Base-by-base conservation (phyloP, 768 basidiomycete species). In the Favolaschia claudopus region DNA sequence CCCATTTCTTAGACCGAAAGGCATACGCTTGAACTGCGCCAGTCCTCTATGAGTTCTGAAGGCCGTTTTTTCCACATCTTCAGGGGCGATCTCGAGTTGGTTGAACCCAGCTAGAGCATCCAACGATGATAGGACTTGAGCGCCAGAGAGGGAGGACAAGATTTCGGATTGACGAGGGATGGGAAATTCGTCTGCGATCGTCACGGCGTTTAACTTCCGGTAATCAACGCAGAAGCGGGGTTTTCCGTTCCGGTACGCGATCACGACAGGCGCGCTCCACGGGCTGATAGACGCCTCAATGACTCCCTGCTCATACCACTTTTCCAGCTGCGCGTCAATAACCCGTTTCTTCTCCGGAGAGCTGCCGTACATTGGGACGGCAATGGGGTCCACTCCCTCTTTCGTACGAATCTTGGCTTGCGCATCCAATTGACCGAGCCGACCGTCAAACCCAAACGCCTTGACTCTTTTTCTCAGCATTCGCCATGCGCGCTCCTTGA, bases 351-450 rank as follows among this genome's bases (percentile, higher is more conserved):
- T n/a, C n/a, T n/a, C n/a, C n/a, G n/a, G n/a, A n/a, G n/a, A n/a
- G n/a, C n/a, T n/a, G n/a, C n/a, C n/a, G n/a, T n/a, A n/a, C 37
- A 38, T 38, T 17, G 37, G 44, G 58, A 67, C 7, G 60, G 37
- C 37, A 6, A 38, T 38, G 6, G 37, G 37, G 17, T 14, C 37
- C 20, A 17, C 17, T 7, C 20, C 37, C 17, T 38, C 37, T 38
- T 38, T 38, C 7, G 17, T 38, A 7, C 37, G 7, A 6, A 38
- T 38, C 6, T 17, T 14, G 37, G 37, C 37, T 38, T 38, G 15
- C 37, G 37, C 37, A 38, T 38, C 37, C 15, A 38, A 17, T 14
- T 38, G 37, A 7, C n/a, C n/a, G n/a, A n/a, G n/a, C n/a, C n/a
- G n/a, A n/a, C n/a, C n/a, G n/a, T n/a, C n/a, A n/a, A n/a, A 38